Evolutionary conservation across 2,329 filamentous ascomycete genomes (phyloP), one percentile per base, ranked within the genome.

Genomic region (Alternaria metachromatica): DNA sequence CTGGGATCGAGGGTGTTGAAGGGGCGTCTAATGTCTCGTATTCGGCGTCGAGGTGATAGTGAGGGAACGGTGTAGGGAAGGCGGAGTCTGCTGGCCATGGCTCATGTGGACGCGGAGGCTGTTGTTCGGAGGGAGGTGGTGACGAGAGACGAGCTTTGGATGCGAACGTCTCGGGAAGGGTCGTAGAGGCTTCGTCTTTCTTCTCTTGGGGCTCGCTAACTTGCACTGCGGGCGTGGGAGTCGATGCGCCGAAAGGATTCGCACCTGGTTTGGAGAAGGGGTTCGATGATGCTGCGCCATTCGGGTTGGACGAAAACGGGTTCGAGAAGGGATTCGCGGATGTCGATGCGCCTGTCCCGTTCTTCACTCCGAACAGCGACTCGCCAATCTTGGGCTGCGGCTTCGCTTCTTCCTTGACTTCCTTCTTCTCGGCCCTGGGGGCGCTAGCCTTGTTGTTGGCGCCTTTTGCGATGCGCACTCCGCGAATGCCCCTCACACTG

Each of bases 1-100:
- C 76, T 5, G 82, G 85, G 46, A 86, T 85, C 28, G 81, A 80
- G 0, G 87, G 86, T 3, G 72, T 80, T 10, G 81, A 81, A 69
- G 89, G 76, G 18, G 80, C 78, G 65, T 93, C 92, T 25, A 98
- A 87, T 5, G 91, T 92, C 80, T 99, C 96, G 81, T 93, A 97
- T 75, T 97, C 95, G 55, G 95, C 95, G 71, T 98, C 96, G 55
- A 90, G 85, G 82, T 93, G 92, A 76, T 91, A 92, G 28, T 87
- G 82, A 1, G 93, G 91, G 80, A 94, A 98, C 0, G 93, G 84
- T 2, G 84, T 65, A 0, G 93, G 92, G 69, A 92, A 90, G 0
- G 85, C 81, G 2, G 88, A 84, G 43, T 84, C 81, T 12, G 86
- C 76, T 0, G 95, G 95, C 94, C 94, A 98, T 9, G 93, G 90